Base-by-base conservation (phyloP, 208 protist genomes). In the Crithidia bombi region DNA sequence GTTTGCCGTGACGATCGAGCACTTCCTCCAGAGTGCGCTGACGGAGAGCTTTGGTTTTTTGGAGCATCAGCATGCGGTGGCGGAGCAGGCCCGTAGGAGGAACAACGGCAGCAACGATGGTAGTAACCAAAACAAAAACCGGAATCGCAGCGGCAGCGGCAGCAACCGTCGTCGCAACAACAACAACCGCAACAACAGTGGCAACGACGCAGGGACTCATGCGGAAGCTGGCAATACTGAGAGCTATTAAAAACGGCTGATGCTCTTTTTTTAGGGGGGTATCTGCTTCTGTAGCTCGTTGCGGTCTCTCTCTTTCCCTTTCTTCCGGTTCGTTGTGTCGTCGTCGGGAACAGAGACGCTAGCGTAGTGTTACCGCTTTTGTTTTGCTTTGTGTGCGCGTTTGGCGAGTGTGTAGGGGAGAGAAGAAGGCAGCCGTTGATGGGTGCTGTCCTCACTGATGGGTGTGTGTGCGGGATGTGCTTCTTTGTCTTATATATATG, bases 41-140 rank as follows among this genome's bases (percentile, higher is more conserved):
- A 89, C 82, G 28, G 86, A 92, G 75, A 96, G 90, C 73, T 96
- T 96, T 56, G 90, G 90, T n/a, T 96, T 93, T 52, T 43, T 58
- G 21, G 67, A 81, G 61, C 72, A 91, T 69, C 78, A 85, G 52
- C 55, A 69, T 10, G 55, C 65, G 19, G 33, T 74, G 38, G 26
- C 41, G 59, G 25, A 51, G 33, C 67, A 69, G 61, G 32, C 44
- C 12, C 36, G 15, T 3, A 1, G 44, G 44, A 30, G 23, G 23
- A 50, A 64, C 69, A 75, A 35, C 65, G 51, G 52, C 41, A 55
- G 36, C 52, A 67, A 70, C 55, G 36, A 74, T 65, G 59, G 49
- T 35, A 80, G 74, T 25, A 69, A 65, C 70, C 67, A 75, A 66
- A 73, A 80, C 30, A 62, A 71, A 25, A 77, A 75, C 39, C 44